phyloP scores from a whole-genome alignment of 345 rosid genomes.

The Eucalyptus leucophloia region DNA sequence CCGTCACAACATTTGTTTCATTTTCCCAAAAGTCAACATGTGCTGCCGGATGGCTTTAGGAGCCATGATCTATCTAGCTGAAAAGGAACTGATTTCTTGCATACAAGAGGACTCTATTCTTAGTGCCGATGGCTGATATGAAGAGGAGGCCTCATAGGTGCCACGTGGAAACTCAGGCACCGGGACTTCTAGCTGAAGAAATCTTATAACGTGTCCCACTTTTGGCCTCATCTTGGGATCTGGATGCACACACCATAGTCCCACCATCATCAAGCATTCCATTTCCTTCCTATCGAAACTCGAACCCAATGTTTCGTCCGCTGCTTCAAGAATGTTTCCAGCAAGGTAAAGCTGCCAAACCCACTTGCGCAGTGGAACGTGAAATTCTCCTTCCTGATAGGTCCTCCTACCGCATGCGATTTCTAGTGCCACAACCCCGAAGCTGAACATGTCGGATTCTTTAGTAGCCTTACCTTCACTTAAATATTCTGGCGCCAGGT shows the following conservation, averaged over 20 bases:
- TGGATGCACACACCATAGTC: neutral
- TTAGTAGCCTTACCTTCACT: neutral
- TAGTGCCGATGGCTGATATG: neutral
- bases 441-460: neutral
- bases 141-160: neutral
- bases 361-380: neutral
- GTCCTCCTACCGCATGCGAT: neutral
- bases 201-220: neutral
- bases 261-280: neutral
- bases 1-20: neutral
- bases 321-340: neutral
- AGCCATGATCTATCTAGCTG: neutral
- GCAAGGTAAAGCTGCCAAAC: neutral
- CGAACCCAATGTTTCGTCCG: neutral
- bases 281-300: neutral
- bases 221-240: neutral
- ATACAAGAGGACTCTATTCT: neutral
- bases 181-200: neutral
- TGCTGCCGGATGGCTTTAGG: neutral
- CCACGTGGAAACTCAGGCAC: neutral
- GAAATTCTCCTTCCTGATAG: neutral
- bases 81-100: neutral
- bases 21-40: neutral
- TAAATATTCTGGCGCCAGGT: neutral
- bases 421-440: neutral